These are phyloP conservation scores for Rhinocladiella similis DNA, from an alignment of 2,329 filamentous ascomycete genomes.

Conservation along the genomic window DNA sequence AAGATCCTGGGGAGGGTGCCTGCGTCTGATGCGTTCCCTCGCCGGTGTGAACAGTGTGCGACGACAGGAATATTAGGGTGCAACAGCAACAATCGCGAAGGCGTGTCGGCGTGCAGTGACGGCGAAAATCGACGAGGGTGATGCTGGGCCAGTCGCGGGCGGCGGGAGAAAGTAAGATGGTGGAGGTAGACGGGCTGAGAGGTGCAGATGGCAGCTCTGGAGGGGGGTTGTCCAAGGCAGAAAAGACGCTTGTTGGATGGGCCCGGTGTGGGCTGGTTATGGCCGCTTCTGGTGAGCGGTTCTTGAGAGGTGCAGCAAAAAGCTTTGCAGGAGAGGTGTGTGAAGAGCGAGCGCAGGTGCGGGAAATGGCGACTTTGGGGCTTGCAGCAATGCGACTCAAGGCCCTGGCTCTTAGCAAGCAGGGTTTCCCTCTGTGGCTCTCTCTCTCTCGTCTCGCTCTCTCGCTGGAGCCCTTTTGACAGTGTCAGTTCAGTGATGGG, in stretches of 20 bases:
- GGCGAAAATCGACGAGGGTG: conserved; percentile 25
- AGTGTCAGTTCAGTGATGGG: conserved; percentile 8
- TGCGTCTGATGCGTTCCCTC: conserved; percentile 21
- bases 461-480: conserved; percentile 2
- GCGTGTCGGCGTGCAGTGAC: conserved; percentile 25
- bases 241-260: conserved; percentile 18
- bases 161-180: conserved; percentile 9
- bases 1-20: conserved; percentile 21
- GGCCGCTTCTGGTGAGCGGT: conserved; percentile 1
- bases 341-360: conserved; percentile 2
- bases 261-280: conserved; percentile 1
- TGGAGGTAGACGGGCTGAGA: conserved; percentile 22
- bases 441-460: conserved; percentile 1
- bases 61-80: conserved; percentile 20
- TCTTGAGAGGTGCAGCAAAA: conserved; percentile 8
- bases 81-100: conserved; percentile 19
- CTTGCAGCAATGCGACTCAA: conserved; percentile 20
- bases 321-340: not conserved
- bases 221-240: conserved; percentile 5
- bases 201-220: conserved; percentile 19
- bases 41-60: conserved; percentile 16
- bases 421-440: too few species aligned
- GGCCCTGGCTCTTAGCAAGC: too few species aligned
- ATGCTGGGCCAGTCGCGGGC: conserved; percentile 3
- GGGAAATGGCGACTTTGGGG: conserved; percentile 16